Evolutionary conservation across 768 basidiomycete genomes (phyloP).

Genomic region (Russula compacta): DNA sequence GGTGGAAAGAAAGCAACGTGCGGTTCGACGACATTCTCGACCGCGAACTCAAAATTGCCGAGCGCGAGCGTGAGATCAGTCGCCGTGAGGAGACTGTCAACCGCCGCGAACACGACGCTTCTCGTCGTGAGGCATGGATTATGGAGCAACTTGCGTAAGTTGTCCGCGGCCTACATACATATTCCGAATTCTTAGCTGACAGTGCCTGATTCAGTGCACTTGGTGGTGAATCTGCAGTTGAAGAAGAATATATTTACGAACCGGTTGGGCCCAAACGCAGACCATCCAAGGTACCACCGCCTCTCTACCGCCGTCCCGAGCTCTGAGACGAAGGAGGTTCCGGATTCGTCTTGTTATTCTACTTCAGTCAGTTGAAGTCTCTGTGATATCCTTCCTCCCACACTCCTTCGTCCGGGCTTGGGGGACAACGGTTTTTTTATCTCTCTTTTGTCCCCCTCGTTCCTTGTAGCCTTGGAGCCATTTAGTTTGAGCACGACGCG

Average conservation of each 20-base stretch:
- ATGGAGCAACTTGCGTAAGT: conserved; percentile 88
- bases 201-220: conserved; percentile 39
- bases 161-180: neutral
- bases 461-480: conserved; percentile 29
- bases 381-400: conserved; percentile 54
- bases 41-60: conserved; percentile 76
- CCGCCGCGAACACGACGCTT: conserved; percentile 78
- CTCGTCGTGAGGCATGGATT: conserved; percentile 82
- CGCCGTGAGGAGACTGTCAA: conserved; percentile 81
- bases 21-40: conserved; percentile 78
- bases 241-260: conserved; percentile 79
- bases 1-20: conserved; percentile 56
- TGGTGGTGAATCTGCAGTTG: conserved; percentile 61
- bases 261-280: conserved; percentile 56
- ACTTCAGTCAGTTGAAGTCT: conserved; percentile 51
- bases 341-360: conserved; percentile 27
- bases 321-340: conserved; percentile 89
- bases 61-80: conserved; percentile 79
- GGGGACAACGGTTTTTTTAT: conserved; percentile 69
- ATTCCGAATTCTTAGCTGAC: conserved; percentile 1
- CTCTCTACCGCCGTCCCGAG: conserved; percentile 80
- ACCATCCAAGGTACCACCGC: conserved; percentile 79
- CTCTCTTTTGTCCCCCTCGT: conserved; percentile 66
- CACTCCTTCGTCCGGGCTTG: conserved; percentile 87
- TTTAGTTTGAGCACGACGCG: conserved; percentile 9